phyloP scores from a whole-genome alignment of 305 asterid species.

The Rubia peregrina region DNA sequence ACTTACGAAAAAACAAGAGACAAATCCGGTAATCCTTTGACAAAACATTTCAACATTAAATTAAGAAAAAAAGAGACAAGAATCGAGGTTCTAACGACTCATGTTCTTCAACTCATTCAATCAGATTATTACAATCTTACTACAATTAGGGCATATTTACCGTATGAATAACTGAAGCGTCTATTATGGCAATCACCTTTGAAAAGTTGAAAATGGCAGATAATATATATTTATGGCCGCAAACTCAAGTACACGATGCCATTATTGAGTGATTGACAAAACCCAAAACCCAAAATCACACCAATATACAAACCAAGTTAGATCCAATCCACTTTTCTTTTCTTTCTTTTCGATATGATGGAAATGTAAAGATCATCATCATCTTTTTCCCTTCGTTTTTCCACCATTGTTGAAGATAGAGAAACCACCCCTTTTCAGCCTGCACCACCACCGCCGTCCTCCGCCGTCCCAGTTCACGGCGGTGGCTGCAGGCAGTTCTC shows the following conservation, averaged over 20 bases:
- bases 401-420: constrained; percentile 7
- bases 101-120: neutral
- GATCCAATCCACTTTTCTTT: constrained; percentile 1
- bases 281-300: neutral
- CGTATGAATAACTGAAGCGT: neutral
- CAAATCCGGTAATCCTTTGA: too few species aligned
- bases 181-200: constrained; percentile 9
- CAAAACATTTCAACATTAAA: too few species aligned
- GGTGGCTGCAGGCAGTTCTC: constrained; percentile 10
- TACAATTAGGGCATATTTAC: neutral
- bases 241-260: constrained; percentile 12
- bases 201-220: constrained; percentile 11
- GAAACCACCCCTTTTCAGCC: neutral
- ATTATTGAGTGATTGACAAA: constrained; percentile 9
- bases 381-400: neutral
- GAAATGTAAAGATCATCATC: constrained; percentile 8
- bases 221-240: neutral
- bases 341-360: neutral
- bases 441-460: constrained; percentile 23
- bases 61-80: too few species aligned
- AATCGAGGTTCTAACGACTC: neutral
- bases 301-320: neutral
- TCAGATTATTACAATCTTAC: neutral
- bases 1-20: too few species aligned
- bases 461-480: neutral